Evolutionary conservation across 2,329 filamentous ascomycete genomes (phyloP).

Genomic region (Aspergillus spinulosporus): DNA sequence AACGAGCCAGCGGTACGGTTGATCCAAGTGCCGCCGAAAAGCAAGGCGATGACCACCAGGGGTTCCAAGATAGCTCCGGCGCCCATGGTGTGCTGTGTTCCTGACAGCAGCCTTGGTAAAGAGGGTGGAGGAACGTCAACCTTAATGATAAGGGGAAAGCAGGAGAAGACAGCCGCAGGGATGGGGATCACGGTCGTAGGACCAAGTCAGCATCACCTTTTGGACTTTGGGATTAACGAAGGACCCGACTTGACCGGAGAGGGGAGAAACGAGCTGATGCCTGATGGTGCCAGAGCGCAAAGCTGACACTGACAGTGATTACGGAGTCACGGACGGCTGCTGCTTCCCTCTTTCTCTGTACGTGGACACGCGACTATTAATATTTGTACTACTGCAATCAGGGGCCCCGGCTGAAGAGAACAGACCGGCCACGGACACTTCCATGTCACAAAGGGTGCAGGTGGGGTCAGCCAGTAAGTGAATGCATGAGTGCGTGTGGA

Average conservation of each 20-base stretch:
- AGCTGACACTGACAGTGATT: not conserved
- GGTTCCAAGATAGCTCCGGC: constrained; percentile 61
- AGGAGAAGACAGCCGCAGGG: not conserved
- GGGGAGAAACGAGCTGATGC: not conserved
- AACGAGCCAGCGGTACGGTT: constrained; percentile 52
- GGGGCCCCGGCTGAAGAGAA: no score
- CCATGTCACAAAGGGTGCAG: no score
- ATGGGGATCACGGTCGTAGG: not conserved
- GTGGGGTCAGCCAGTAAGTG: not conserved
- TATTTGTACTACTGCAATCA: not conserved
- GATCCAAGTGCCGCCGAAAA: constrained; percentile 63
- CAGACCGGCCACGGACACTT: no score
- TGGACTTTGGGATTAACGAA: not conserved
- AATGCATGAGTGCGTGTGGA: not conserved
- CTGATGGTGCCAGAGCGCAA: not conserved
- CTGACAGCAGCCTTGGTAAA: not conserved
- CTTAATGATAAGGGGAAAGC: not conserved
- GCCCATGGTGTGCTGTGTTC: constrained; percentile 46
- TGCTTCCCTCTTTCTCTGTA: constrained; percentile 3
- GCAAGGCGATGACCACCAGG: constrained; percentile 58
- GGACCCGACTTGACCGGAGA: not conserved
- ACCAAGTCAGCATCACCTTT: constrained; percentile 4
- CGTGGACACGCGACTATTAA: not conserved
- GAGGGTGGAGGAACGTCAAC: not conserved
- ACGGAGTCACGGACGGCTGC: no score